phyloP scores from a whole-genome alignment of 148 eudicot species.

The Euryodendron excelsum region DNA sequence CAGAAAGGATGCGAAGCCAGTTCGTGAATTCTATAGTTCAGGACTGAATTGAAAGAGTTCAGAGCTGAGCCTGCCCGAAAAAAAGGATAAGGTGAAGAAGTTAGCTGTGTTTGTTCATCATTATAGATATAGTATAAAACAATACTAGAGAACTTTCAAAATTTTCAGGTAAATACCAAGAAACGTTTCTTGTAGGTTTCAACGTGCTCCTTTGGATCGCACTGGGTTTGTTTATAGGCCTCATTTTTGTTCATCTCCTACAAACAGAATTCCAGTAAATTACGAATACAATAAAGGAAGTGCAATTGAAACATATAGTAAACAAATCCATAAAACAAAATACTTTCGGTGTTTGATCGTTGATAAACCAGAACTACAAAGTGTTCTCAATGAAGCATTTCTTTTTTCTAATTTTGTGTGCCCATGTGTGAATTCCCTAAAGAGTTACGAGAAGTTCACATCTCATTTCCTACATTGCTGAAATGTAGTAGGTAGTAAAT shows the following conservation, averaged over 20 bases:
- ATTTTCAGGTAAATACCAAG: constrained; percentile 25
- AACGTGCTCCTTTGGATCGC: constrained; percentile 57
- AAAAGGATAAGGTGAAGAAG: background rate
- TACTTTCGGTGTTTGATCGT: background rate
- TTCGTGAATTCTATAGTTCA: background rate
- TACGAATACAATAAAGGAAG: background rate
- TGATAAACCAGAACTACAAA: background rate
- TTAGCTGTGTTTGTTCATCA: background rate
- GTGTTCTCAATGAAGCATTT: no score
- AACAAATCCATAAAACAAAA: background rate
- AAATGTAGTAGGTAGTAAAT: no score
- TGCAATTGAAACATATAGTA: background rate
- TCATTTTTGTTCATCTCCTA: constrained; percentile 65
- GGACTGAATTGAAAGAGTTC: background rate
- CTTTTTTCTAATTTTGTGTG: no score
- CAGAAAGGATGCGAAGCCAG: background rate
- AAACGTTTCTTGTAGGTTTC: constrained; percentile 62
- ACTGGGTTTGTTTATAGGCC: constrained; percentile 48
- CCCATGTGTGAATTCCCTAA: no score
- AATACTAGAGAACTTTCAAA: background rate
- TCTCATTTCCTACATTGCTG: no score
- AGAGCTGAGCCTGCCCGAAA: constrained; percentile 12
- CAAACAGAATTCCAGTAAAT: constrained; percentile 4
- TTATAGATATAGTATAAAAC: background rate
- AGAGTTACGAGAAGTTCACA: no score